phyloP scores from a whole-genome alignment of 805 yeast genomes.

The Starmerella vaccinii region DNA sequence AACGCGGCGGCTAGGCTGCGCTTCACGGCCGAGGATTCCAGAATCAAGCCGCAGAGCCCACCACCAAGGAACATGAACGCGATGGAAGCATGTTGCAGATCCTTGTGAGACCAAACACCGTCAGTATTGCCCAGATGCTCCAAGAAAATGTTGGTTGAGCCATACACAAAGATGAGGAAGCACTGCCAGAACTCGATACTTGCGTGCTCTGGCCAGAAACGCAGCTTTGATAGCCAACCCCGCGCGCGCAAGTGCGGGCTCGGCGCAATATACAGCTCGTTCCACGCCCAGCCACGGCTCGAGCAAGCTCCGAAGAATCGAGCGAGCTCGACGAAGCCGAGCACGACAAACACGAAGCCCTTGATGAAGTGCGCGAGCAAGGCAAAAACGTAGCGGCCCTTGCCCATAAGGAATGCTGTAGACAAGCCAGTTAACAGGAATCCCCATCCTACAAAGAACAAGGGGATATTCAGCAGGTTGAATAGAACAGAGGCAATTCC shows the following conservation, averaged over 20 bases:
- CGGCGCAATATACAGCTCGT: constrained; percentile 28
- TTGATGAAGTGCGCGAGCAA: constrained; percentile 90
- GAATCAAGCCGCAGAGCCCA: constrained; percentile 79
- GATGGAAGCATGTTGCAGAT: constrained; percentile 78
- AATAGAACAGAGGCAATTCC: constrained; percentile 36
- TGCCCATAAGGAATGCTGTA: constrained; percentile 59
- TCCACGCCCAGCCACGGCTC: constrained; percentile 87
- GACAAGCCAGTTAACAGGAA: constrained; percentile 52
- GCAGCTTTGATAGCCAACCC: constrained; percentile 3
- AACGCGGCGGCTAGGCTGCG: constrained; percentile 23
- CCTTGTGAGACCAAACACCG: constrained; percentile 83
- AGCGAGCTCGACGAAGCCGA: constrained; percentile 72
- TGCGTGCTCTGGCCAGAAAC: constrained; percentile 35
- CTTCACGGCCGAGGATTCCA: constrained; percentile 44
- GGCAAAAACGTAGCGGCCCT: constrained; percentile 59
- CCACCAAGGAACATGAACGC: constrained; percentile 88
- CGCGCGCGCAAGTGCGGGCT: constrained; percentile 22
- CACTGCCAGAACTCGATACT: constrained; percentile 84
- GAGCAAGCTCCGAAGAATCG: constrained; percentile 78
- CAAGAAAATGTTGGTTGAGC: constrained; percentile 76
- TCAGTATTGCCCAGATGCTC: constrained; percentile 76
- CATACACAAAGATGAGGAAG: constrained; percentile 73
- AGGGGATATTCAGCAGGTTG: constrained; percentile 49
- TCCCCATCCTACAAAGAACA: constrained; percentile 49
- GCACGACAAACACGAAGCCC: constrained; percentile 74